Conservation (phyloP, 75 land plant genomes). For the Selaginella moellendorffii region DNA sequence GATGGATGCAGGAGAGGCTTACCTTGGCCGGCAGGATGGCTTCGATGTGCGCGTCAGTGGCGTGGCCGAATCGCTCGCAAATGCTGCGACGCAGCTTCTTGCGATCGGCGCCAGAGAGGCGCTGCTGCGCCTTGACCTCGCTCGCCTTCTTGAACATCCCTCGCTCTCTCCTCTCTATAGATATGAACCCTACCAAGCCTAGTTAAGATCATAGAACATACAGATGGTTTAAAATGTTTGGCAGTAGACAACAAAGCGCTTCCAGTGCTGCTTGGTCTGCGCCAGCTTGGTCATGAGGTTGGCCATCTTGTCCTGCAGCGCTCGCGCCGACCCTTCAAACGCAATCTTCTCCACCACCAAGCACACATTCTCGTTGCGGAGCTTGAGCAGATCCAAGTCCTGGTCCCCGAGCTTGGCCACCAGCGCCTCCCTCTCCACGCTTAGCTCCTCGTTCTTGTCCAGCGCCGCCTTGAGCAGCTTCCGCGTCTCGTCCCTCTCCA, state of each 20-base stretch:
- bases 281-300: not conserved
- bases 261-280: not conserved
- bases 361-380: not conserved
- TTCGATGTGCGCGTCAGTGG: conserved; percentile 70
- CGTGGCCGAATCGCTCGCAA: conserved; percentile 38
- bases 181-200: too few species aligned
- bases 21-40: conserved; percentile 79
- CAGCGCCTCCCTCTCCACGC: not conserved
- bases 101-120: conserved; percentile 70
- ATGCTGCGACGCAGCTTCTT: conserved; percentile 62
- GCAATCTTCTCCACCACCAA: not conserved
- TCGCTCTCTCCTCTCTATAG: not conserved
- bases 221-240: not conserved
- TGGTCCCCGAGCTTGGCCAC: not conserved
- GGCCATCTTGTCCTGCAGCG: not conserved
- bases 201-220: too few species aligned
- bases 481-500: not conserved
- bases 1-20: not conserved
- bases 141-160: conserved; percentile 67
- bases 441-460: not conserved
- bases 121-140: conserved; percentile 45
- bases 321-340: not conserved
- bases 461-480: not conserved
- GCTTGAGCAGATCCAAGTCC: not conserved
- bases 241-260: not conserved